phyloP scores from a whole-genome alignment of 306 rosid species.

The Castanospermum australe region DNA sequence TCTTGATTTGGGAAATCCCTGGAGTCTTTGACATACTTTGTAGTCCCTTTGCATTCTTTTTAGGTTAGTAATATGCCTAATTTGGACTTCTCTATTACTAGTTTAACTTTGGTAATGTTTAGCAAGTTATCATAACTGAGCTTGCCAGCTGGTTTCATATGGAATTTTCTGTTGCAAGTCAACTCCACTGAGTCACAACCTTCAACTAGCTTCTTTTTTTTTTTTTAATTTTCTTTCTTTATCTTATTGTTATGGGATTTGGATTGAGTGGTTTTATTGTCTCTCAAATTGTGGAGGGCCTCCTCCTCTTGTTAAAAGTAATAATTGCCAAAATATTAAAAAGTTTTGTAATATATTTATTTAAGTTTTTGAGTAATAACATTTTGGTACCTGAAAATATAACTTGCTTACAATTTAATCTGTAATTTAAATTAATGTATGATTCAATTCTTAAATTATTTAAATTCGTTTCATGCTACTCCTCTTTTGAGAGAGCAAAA shows the following conservation, averaged over 20 bases:
- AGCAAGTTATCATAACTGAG: constrained; percentile 21
- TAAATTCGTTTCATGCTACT: too few species aligned
- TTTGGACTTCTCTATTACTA: constrained; percentile 8
- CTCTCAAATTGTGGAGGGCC: constrained; percentile 2
- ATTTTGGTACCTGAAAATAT: too few species aligned
- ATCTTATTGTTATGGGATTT: constrained; percentile 10
- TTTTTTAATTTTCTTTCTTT: neutral
- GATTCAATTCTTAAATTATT: too few species aligned
- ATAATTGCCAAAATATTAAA: neutral
- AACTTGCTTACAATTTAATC: too few species aligned
- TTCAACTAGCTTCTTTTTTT: too few species aligned
- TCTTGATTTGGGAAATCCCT: constrained; percentile 94
- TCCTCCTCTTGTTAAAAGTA: neutral
- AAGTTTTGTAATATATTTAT: too few species aligned
- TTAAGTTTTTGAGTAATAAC: too few species aligned
- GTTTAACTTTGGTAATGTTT: constrained; percentile 18
- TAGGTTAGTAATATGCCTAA: constrained; percentile 57
- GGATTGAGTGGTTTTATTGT: constrained; percentile 14
- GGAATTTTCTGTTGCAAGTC: neutral
- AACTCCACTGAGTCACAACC: neutral
- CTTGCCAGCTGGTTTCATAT: constrained; percentile 18
- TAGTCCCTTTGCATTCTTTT: constrained; percentile 72
- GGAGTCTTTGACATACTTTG: constrained; percentile 81
- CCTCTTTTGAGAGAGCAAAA: too few species aligned
- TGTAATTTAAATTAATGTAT: too few species aligned